A percentile compares a stretch with the other conserved stretches of the same genome.
Evolutionary conservation across 306 rosid species (phyloP).

Genomic region (Fagus crenata): DNA sequence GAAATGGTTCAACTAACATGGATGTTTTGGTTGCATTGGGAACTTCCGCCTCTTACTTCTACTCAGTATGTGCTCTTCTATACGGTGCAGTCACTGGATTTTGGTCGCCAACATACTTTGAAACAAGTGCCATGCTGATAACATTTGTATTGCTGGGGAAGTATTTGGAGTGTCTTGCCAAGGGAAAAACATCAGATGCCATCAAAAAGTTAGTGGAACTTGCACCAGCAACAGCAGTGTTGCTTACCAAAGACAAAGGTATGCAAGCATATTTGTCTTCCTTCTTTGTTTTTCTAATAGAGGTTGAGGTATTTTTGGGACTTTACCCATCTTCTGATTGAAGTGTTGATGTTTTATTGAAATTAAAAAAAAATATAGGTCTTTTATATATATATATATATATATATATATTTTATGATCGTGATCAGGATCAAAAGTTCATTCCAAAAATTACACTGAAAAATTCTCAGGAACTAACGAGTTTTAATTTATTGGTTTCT

Average conservation of each 20-base stretch:
- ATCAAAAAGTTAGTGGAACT: constrained; percentile 94
- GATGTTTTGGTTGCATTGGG: constrained; percentile 98
- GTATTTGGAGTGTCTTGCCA: constrained; percentile 95
- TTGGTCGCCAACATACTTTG: constrained; percentile 95
- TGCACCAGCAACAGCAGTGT: constrained; percentile 78
- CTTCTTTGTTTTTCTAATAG: constrained; percentile 14
- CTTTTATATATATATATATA: neutral
- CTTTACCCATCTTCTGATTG: constrained; percentile 24
- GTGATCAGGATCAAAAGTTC: neutral
- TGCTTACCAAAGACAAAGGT: constrained; percentile 86
- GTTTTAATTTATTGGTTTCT: constrained; percentile 23
- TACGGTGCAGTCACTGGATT: constrained; percentile 94
- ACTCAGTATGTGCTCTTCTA: constrained; percentile 92
- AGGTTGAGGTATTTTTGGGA: neutral
- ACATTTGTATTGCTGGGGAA: constrained; percentile 97
- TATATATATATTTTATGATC: neutral
- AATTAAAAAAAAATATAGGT: constrained; percentile 6
- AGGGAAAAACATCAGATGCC: constrained; percentile 99
- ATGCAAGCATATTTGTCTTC: constrained; percentile 7
- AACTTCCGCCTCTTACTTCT: constrained; percentile 91
- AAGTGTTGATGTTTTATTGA: constrained; percentile 7
- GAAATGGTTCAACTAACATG: constrained; percentile 97
- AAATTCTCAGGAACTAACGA: constrained; percentile 1
- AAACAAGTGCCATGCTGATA: constrained; percentile 98
- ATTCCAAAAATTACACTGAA: neutral